Evolutionary conservation across 129 eudicot genomes (phyloP), one percentile per base, ranked within the genome.

Genomic region (Apium graveolens): DNA sequence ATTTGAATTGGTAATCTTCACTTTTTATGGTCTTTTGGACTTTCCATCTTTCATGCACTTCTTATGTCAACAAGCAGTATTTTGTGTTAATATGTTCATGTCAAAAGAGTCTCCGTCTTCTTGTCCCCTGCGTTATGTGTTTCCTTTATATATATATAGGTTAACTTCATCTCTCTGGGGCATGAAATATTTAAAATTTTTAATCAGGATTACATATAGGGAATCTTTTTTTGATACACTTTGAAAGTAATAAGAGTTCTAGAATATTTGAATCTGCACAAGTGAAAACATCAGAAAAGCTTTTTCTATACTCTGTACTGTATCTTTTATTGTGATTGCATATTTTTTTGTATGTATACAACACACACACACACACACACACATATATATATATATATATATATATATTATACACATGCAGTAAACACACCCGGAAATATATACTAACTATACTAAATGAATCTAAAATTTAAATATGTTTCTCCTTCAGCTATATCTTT

Each of bases 1-100:
- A 81, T 96, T 96, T 90, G 99, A 96, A 82, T 76, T 96, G 97
- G 99, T 94, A 88, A 69, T 89, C 76, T 78, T 57, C 81, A 82
- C 65, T 75, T 81, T 65, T 3, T 20, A 12, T 76, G 79, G 37
- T 57, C 39, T 70, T 84, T 63, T 7, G 57, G 29, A 71, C 68
- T 68, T 14, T 70, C 73, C 2, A 63, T 63, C 38, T 68, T 73
- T 39, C 55, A 20, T 37, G 6, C 21, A 7, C 13, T 57, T 5
- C 76, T 29, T 17, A 43, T 43, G 75, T 60, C 13, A 18, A 26
- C 7, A 20, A 48, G 32, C 84, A 78, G 65, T 24, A 48, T 74
- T 73, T 35, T 85, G 60, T 75, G 79, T 24, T 81, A 5, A 48
- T 39, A 11, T 74, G 48, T 44, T 41, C n/a, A 74, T 70, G 75